These are phyloP conservation scores for Nidularia pulvinata DNA, from an alignment of 768 basidiomycete genomes.

Conservation along the genomic window DNA sequence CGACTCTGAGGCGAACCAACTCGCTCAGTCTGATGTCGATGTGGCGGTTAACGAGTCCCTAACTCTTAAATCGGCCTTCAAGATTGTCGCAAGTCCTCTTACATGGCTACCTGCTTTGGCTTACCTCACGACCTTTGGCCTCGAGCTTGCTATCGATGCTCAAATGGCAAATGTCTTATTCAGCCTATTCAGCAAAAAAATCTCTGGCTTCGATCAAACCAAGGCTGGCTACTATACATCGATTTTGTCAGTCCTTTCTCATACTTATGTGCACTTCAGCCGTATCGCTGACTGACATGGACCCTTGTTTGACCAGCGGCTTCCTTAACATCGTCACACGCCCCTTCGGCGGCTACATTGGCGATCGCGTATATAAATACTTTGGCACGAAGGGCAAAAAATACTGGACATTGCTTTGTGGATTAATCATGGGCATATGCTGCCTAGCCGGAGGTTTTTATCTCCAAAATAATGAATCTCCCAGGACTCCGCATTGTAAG, in stretches of 20 bases:
- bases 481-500: slow-evolving; percentile 31
- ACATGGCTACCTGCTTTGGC: slow-evolving; percentile 57
- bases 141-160: slow-evolving; percentile 56
- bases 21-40: slow-evolving; percentile 31
- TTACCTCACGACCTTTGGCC: slow-evolving; percentile 57
- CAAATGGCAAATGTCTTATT: slow-evolving; percentile 47
- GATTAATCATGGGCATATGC: slow-evolving; percentile 41
- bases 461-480: slow-evolving; percentile 11
- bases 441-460: slow-evolving; percentile 47
- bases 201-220: slow-evolving; percentile 39
- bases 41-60: slow-evolving; percentile 44
- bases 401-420: slow-evolving; percentile 38
- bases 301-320: slow-evolving; percentile 24
- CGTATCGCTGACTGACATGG: no score
- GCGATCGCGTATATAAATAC: slow-evolving; percentile 40
- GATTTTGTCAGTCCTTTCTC: slow-evolving; percentile 12
- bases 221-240: slow-evolving; percentile 52
- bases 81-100: slow-evolving; percentile 35
- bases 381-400: slow-evolving; percentile 49
- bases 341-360: slow-evolving; percentile 46
- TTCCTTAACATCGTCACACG: slow-evolving; percentile 52
- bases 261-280: neutral
- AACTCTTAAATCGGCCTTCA: slow-evolving; percentile 23
- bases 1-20: slow-evolving; percentile 2
- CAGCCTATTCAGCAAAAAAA: slow-evolving; percentile 28